These are phyloP conservation scores for Cynanchum wilfordii DNA, from an alignment of 257 asterid genomes.

Conservation along the genomic window DNA sequence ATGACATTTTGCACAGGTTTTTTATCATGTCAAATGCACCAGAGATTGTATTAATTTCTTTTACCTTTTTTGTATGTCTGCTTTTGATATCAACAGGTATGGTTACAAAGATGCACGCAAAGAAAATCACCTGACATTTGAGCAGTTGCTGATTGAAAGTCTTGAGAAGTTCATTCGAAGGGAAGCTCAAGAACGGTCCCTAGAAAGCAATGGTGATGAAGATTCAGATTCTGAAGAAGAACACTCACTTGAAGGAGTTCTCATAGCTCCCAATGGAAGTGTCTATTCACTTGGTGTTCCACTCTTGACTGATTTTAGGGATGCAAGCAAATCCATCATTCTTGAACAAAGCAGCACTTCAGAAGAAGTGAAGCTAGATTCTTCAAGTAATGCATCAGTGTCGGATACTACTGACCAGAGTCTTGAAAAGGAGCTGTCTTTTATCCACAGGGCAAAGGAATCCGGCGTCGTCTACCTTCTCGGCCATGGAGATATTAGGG, in stretches of 20 bases:
- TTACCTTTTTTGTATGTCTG: neutral
- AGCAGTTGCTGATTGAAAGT: constrained; percentile 88
- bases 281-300: constrained; percentile 83
- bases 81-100: constrained; percentile 46
- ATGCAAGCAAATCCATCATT: constrained; percentile 36
- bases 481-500: constrained; percentile 87
- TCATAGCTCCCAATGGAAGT: constrained; percentile 90
- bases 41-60: neutral
- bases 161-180: constrained; percentile 87
- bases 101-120: constrained; percentile 97
- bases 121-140: constrained; percentile 87
- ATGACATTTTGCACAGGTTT: neutral
- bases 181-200: constrained; percentile 92
- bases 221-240: constrained; percentile 65
- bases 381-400: constrained; percentile 28
- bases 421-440: constrained; percentile 85
- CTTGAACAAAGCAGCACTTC: constrained; percentile 46
- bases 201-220: constrained; percentile 77
- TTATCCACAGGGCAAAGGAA: constrained; percentile 74
- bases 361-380: constrained; percentile 38
- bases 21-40: neutral
- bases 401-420: constrained; percentile 58
- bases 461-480: constrained; percentile 90
- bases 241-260: constrained; percentile 53
- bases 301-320: constrained; percentile 67